phyloP scores from a whole-genome alignment of 257 asterid genomes.

The Paraleonurus japonicus region DNA sequence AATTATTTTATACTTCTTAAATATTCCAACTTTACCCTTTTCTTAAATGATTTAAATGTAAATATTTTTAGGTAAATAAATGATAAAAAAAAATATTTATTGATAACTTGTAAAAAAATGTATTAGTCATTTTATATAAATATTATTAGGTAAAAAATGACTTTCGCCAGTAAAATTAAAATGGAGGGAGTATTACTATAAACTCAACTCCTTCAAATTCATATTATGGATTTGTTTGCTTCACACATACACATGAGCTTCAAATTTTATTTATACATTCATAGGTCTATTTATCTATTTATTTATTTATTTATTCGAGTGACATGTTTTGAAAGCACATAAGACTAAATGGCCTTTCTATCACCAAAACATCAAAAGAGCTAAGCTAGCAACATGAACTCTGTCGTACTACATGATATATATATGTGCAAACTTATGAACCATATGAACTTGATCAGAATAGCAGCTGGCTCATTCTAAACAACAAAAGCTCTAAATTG shows the following conservation, averaged over 20 bases:
- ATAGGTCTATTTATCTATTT: background rate
- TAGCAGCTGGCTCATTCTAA: constrained; percentile 31
- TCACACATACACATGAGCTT: background rate
- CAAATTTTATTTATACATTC: background rate
- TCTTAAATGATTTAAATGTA: no score
- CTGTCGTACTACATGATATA: background rate
- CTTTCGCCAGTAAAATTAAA: no score
- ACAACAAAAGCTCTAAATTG: constrained; percentile 35
- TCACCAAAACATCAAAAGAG: constrained; percentile 1
- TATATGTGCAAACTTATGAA: constrained; percentile 16
- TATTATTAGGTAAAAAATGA: no score
- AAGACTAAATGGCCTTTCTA: background rate
- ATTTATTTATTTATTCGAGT: background rate
- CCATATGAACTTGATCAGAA: constrained; percentile 19
- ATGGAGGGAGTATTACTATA: no score
- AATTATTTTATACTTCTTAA: no score
- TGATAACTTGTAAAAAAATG: no score
- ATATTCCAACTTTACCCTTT: no score
- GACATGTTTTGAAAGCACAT: background rate
- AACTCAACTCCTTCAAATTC: no score
- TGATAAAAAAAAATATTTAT: no score
- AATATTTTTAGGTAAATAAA: no score
- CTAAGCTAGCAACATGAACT: constrained; percentile 8
- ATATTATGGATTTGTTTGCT: background rate
- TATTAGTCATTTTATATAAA: no score